Base-by-base conservation (phyloP, 1,139 yeast species). In the Arxiozyma telluris region DNA sequence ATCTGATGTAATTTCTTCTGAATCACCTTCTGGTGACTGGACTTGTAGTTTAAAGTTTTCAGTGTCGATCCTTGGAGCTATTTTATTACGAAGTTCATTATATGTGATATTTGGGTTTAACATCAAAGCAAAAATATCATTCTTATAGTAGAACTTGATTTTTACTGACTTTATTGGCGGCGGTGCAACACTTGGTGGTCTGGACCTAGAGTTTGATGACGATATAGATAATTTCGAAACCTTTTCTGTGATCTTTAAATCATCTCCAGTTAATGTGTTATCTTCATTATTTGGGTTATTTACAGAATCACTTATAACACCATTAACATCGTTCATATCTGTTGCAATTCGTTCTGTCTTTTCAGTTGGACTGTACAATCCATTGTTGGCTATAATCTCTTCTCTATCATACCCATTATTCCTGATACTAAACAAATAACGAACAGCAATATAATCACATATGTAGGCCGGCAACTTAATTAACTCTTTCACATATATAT, bases 51-150 rank as follows among this genome's bases (percentile, higher is more conserved):
- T 68, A 58, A 73, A 73, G 50, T 69, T 77, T 8, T 59, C 63
- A 8, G 63, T 57, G 38, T 66, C 71, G 52, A 91, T 77, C 55
- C 97, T 76, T 55, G 87, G 84, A 52, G 78, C 75, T 53, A 91
- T 79, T 64, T 84, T 81, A 39, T 76, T 73, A 63, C 81, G 80
- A 57, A 93, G 73, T 53, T 84, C 90, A 42, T 70, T 73, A 54
- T 86, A 75, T 4, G 83, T 73, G 50, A 84, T 80, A 59, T 77
- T 78, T 6, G 79, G 71, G 15, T 91, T 87, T 50, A 93, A 80
- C 55, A 88, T 76, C 54, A 93, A 76, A 9, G 96, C 98, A 74
- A 93, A 89, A 30, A 91, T 85, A 68, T 91, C 98, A 63, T 90
- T 96, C 56, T 84, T 84, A 65, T 83, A 87, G 69, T 87, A 91